Percentiles rank a stretch among this genome's conserved stretches.
These are phyloP conservation scores for Ustilago nuda DNA, from an alignment of 1,284 basidiomycete species.

Conservation along the genomic window DNA sequence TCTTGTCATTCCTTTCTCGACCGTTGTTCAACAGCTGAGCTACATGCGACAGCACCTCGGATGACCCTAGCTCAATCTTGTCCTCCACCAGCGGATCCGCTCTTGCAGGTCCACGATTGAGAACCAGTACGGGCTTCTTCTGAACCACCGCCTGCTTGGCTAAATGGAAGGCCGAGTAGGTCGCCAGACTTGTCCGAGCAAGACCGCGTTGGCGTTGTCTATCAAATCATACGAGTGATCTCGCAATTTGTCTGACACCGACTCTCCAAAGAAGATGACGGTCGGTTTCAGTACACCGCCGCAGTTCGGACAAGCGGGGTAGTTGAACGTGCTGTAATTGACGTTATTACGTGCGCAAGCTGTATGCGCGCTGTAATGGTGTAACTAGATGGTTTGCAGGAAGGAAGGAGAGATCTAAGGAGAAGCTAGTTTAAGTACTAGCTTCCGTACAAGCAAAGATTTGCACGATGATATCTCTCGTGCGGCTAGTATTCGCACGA, in stretches of 20 bases:
- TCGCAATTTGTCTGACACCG: slow-evolving; percentile 55
- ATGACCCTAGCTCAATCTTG: slow-evolving; percentile 63
- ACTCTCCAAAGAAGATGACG: slow-evolving; percentile 68
- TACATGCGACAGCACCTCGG: slow-evolving; percentile 54
- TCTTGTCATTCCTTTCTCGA: slow-evolving; percentile 39
- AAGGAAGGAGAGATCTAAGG: too few relatives aligned
- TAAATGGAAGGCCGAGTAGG: slow-evolving; percentile 67
- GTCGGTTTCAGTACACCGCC: slow-evolving; percentile 67
- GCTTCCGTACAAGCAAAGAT: too few relatives aligned
- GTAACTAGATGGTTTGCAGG: too few relatives aligned
- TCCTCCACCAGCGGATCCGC: slow-evolving; percentile 56
- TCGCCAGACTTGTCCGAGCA: slow-evolving; percentile 65
- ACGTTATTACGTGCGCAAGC: slow-evolving; percentile 7
- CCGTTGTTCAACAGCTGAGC: slow-evolving; percentile 38
- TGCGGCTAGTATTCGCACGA: too few relatives aligned
- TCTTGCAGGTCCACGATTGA: slow-evolving; percentile 66
- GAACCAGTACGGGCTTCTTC: slow-evolving; percentile 54
- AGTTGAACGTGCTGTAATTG: slow-evolving; percentile 65
- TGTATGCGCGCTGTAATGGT: too few relatives aligned
- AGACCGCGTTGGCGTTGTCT: slow-evolving; percentile 46
- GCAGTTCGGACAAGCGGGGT: slow-evolving; percentile 65
- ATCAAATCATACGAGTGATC: slow-evolving; percentile 51
- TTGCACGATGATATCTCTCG: too few relatives aligned
- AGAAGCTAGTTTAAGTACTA: too few relatives aligned
- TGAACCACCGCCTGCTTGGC: slow-evolving; percentile 61